These are phyloP conservation scores for Isoetes taiwanensis DNA, from an alignment of 75 land plant genomes.

Conservation along the genomic window DNA sequence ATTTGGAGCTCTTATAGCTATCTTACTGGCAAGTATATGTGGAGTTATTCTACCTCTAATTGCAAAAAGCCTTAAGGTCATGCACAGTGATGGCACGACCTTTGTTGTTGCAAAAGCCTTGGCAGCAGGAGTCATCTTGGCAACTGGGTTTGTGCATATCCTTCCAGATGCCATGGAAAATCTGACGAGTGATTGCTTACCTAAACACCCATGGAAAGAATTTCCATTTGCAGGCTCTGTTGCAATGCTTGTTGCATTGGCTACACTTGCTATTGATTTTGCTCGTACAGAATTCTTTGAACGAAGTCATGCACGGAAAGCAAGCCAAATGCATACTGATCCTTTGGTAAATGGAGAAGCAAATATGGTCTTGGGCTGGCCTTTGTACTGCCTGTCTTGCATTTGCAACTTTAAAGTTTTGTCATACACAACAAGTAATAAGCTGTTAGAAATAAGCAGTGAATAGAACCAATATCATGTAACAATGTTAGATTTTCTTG, in stretches of 20 bases:
- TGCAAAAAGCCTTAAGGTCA: slow-evolving; percentile 8
- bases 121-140: slow-evolving; percentile 17
- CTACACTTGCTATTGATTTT: slow-evolving; percentile 32
- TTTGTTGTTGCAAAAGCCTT: slow-evolving; percentile 16
- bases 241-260: slow-evolving; percentile 4
- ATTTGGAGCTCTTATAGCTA: slow-evolving; percentile 16
- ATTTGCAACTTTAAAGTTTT: too few relatives aligned
- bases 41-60: slow-evolving; percentile 38
- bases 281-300: slow-evolving; percentile 32
- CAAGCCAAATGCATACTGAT: too few relatives aligned
- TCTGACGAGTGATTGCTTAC: slow-evolving; percentile 9
- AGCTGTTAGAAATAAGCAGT: too few relatives aligned
- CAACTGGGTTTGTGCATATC: slow-evolving; percentile 22
- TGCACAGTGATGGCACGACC: slow-evolving; percentile 17
- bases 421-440: too few relatives aligned
- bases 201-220: slow-evolving; percentile 12
- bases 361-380: too few relatives aligned
- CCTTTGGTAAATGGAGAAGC: too few relatives aligned
- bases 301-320: too few relatives aligned
- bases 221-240: slow-evolving; percentile 18
- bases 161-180: slow-evolving; percentile 10
- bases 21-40: slow-evolving; percentile 25
- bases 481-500: too few relatives aligned
- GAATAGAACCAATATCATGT: too few relatives aligned
- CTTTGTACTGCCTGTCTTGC: too few relatives aligned